phyloP scores from a whole-genome alignment of 768 basidiomycete genomes.

The Tremella fuciformis region DNA sequence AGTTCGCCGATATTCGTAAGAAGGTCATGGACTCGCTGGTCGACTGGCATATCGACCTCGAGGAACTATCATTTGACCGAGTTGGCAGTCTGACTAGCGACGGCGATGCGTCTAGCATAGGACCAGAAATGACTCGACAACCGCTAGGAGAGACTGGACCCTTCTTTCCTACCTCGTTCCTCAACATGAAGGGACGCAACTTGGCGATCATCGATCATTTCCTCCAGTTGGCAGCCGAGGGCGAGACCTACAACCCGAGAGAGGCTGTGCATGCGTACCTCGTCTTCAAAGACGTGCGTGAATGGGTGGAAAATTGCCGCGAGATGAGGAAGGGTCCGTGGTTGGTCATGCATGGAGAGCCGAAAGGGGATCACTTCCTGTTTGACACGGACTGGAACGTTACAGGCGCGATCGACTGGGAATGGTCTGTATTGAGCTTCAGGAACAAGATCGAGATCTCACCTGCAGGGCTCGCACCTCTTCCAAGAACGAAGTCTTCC shows the following conservation, averaged over 20 bases:
- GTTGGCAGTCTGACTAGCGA: constrained; percentile 14
- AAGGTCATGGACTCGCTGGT: constrained; percentile 8
- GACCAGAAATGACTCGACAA: constrained; percentile 1
- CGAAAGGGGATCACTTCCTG: constrained; percentile 45
- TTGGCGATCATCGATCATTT: constrained; percentile 13
- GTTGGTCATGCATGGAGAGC: constrained; percentile 36
- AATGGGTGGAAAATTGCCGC: constrained; percentile 9
- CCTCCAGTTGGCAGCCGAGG: constrained; percentile 1
- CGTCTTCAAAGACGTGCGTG: constrained; percentile 8
- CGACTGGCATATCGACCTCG: constrained; percentile 9
- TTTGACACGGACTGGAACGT: constrained; percentile 38
- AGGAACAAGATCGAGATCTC: background rate
- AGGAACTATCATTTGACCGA: constrained; percentile 8
- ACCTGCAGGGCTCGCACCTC: background rate
- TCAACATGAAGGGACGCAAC: constrained; percentile 1
- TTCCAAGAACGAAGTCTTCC: background rate
- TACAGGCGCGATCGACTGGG: constrained; percentile 50
- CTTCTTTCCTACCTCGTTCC: constrained; percentile 19
- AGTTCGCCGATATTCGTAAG: background rate
- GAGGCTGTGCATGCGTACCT: constrained; percentile 7
- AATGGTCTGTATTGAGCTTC: constrained; percentile 28
- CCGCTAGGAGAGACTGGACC: constrained; percentile 4
- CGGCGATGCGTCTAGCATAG: constrained; percentile 5
- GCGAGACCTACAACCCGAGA: background rate
- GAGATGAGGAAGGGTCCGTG: constrained; percentile 15